Percentiles rank a stretch among this genome's conserved stretches.
Conservation (phyloP, 1,139 yeast species). For the Suhomyces kunorum region DNA sequence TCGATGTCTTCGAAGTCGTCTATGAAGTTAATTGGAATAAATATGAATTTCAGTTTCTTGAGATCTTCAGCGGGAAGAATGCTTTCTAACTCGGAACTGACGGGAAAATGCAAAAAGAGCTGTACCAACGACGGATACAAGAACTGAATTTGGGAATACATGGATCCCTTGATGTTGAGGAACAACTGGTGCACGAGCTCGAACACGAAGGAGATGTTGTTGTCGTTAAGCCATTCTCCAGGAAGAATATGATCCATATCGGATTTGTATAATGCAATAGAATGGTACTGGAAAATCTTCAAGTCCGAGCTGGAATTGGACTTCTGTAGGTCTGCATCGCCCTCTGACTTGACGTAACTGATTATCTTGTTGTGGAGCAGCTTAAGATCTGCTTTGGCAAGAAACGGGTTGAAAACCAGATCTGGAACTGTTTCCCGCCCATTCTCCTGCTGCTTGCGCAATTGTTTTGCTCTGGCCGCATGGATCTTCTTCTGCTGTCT, state of each 20-base stretch:
- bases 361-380: constrained; percentile 10
- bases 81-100: constrained; percentile 26
- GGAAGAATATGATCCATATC: constrained; percentile 42
- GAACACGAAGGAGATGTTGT: constrained; percentile 62
- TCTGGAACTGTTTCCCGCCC: constrained; percentile 4
- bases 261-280: constrained; percentile 41
- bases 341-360: constrained; percentile 5
- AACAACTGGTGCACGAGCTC: constrained; percentile 46
- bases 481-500: constrained; percentile 34
- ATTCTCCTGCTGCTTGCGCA: constrained; percentile 21
- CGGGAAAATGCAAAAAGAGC: constrained; percentile 40
- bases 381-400: constrained; percentile 27
- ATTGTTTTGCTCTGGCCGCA: constrained; percentile 24
- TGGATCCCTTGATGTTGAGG: constrained; percentile 11
- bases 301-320: constrained; percentile 20
- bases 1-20: constrained; percentile 32
- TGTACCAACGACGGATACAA: constrained; percentile 44
- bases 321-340: constrained; percentile 8
- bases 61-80: constrained; percentile 38
- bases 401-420: constrained; percentile 22
- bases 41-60: constrained; percentile 35
- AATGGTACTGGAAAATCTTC: constrained; percentile 41
- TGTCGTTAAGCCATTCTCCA: constrained; percentile 76
- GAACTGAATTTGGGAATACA: constrained; percentile 32
- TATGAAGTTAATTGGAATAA: constrained; percentile 43